Conservation (phyloP, 257 asterid genomes). For the Nicotiana sylvestris region DNA sequence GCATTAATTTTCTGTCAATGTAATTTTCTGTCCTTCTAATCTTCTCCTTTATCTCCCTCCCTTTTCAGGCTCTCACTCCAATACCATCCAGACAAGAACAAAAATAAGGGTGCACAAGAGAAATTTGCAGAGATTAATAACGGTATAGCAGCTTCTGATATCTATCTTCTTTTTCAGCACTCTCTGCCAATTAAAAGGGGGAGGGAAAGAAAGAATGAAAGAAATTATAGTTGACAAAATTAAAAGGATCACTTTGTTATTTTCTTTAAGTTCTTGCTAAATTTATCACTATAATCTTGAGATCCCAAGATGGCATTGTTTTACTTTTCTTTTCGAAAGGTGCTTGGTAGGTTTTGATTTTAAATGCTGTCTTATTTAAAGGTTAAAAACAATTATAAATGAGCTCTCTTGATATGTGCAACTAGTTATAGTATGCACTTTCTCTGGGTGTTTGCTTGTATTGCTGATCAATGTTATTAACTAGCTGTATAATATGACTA, state of each 20-base stretch:
- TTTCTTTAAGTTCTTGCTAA: background rate
- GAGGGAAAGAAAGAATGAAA: background rate
- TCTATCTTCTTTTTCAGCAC: background rate
- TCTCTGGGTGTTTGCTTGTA: background rate
- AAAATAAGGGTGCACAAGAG: constrained; percentile 83
- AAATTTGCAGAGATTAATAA: constrained; percentile 93
- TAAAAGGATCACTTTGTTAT: background rate
- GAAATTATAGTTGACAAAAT: background rate
- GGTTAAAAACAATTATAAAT: background rate
- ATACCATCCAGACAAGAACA: constrained; percentile 98
- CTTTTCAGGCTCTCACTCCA: constrained; percentile 71
- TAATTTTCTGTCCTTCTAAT: background rate
- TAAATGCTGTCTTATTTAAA: background rate
- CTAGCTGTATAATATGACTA: background rate
- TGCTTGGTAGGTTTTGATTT: constrained; percentile 1
- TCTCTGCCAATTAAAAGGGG: background rate
- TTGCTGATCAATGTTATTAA: background rate
- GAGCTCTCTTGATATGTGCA: background rate
- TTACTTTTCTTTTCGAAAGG: background rate
- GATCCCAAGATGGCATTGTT: background rate
- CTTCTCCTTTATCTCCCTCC: background rate
- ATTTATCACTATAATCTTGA: background rate
- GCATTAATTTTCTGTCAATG: background rate
- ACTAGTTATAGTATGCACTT: background rate
- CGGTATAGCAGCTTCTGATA: constrained; percentile 36